Conservation (phyloP, 2,329 filamentous ascomycete species). For the Sporothrix pseudoabietina region DNA sequence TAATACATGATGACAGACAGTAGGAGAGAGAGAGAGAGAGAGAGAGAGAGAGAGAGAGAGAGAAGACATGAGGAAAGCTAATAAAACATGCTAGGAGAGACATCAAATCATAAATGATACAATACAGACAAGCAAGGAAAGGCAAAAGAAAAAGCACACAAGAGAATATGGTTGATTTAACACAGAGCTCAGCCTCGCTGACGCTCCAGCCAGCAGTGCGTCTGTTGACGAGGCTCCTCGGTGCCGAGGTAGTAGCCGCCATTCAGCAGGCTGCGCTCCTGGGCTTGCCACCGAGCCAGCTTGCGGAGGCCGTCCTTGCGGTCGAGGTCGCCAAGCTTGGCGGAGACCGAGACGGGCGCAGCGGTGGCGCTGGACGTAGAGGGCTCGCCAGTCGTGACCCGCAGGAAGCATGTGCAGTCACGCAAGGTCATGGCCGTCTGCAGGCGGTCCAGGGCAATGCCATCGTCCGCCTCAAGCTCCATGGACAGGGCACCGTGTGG, state of each 20-base stretch:
- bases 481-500: constrained; percentile 31
- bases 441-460: constrained; percentile 50
- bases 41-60: background rate
- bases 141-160: background rate
- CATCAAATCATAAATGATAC: background rate
- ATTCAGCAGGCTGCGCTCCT: constrained; percentile 64
- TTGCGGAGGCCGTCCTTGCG: constrained; percentile 71
- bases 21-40: constrained; percentile 8
- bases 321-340: constrained; percentile 74
- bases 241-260: constrained; percentile 65
- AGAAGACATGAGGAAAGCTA: constrained; percentile 3
- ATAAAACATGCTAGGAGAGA: background rate
- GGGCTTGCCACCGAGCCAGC: constrained; percentile 66
- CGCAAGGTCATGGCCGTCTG: constrained; percentile 76
- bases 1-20: constrained; percentile 4
- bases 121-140: constrained; percentile 20
- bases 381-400: constrained; percentile 52
- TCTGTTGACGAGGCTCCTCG: constrained; percentile 36
- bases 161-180: background rate
- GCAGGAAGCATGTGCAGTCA: constrained; percentile 75
- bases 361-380: constrained; percentile 46
- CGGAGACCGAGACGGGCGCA: constrained; percentile 45
- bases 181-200: background rate
- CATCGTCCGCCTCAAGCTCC: background rate
- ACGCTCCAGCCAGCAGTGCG: constrained; percentile 37